These are phyloP conservation scores for Cairneyella variabilis DNA, from an alignment of 495 filamentous ascomycete species.

Conservation along the genomic window DNA sequence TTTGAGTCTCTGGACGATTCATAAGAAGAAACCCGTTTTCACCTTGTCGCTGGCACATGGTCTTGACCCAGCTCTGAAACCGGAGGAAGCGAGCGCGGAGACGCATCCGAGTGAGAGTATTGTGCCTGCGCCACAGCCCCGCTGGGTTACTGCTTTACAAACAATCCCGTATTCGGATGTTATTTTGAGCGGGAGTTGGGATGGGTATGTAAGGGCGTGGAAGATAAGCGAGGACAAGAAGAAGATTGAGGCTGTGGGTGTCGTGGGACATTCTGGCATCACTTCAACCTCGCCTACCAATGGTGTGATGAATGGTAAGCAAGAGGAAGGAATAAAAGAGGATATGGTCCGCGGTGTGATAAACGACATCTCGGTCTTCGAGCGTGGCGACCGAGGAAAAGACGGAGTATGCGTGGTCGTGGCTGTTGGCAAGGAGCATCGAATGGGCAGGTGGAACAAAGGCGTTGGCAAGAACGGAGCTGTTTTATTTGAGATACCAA, in stretches of 20 bases:
- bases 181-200: conserved; percentile 88
- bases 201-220: conserved; percentile 86
- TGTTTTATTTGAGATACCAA: conserved; percentile 74
- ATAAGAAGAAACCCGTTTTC: conserved; percentile 94
- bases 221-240: conserved; percentile 76
- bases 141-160: conserved; percentile 86
- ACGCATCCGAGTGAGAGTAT: conserved; percentile 47
- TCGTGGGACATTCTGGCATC: conserved; percentile 46
- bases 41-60: conserved; percentile 80
- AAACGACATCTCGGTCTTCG: conserved; percentile 82
- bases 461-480: conserved; percentile 70
- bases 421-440: conserved; percentile 80
- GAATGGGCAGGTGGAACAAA: conserved; percentile 73
- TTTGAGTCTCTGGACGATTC: conserved; percentile 80
- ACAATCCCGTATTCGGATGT: conserved; percentile 85
- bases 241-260: conserved; percentile 66
- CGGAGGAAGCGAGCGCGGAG: conserved; percentile 69
- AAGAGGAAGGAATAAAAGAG: conserved; percentile 27
- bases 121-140: conserved; percentile 61
- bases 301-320: conserved; percentile 1
- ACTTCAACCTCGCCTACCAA: background rate
- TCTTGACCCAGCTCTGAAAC: conserved; percentile 60
- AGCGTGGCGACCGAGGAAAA: conserved; percentile 63
- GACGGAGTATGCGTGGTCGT: conserved; percentile 77
- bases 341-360: conserved; percentile 64